A percentile compares a stretch with the other conserved stretches of the same genome.
Conservation (phyloP, 352 stramenopile species). For the Aphanomyces cochlioides region DNA sequence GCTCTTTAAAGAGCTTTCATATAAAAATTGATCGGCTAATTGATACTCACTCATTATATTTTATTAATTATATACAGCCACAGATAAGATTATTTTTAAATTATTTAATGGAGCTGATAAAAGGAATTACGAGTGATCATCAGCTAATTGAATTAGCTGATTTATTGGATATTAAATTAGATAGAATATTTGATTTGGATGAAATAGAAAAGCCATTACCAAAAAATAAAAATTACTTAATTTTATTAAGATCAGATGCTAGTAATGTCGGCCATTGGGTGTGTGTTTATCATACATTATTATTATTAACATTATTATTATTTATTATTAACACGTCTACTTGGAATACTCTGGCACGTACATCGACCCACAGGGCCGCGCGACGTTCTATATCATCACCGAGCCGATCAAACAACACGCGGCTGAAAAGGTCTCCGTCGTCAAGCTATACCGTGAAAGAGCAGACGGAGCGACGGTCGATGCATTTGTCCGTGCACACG, state of each 20-base stretch:
- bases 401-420: constrained; percentile 13
- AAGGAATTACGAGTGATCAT: constrained; percentile 9
- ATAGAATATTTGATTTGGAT: background rate
- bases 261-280: no score
- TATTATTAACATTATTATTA: no score
- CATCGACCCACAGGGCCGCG: background rate
- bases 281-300: no score
- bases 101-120: constrained; percentile 21
- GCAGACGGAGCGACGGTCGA: background rate
- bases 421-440: background rate
- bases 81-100: constrained; percentile 18
- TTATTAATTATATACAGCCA: background rate
- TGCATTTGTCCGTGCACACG: background rate
- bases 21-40: constrained; percentile 18
- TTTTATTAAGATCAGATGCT: no score
- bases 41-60: constrained; percentile 26
- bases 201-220: background rate
- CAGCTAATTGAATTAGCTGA: constrained; percentile 6
- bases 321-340: no score
- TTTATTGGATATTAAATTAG: constrained; percentile 18
- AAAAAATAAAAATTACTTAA: no score
- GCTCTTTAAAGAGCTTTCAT: constrained; percentile 10
- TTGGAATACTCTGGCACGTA: constrained; percentile 1
- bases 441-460: constrained; percentile 20
- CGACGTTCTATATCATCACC: constrained; percentile 12